Conservation (phyloP, 257 asterid species). For the Solanum commersonii region DNA sequence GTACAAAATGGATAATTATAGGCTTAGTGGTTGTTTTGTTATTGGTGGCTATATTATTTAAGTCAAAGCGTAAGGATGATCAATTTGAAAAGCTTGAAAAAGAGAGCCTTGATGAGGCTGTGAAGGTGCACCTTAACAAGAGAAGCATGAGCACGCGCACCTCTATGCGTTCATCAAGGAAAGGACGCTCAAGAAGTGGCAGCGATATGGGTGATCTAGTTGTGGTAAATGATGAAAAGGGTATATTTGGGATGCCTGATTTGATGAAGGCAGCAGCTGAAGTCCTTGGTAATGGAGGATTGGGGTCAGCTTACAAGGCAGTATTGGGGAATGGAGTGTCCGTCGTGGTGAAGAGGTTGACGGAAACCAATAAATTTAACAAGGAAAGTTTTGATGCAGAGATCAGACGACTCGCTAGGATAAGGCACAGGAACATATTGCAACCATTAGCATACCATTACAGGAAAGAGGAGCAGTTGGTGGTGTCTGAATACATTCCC, state of each 20-base stretch:
- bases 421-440: constrained; percentile 52
- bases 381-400: constrained; percentile 56
- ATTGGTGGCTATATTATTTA: constrained; percentile 37
- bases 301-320: constrained; percentile 90
- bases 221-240: constrained; percentile 59
- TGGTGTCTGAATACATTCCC: constrained; percentile 57
- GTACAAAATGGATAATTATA: constrained; percentile 48
- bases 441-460: constrained; percentile 76
- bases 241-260: constrained; percentile 61
- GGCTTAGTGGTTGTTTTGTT: constrained; percentile 43
- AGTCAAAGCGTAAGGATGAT: constrained; percentile 33
- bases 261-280: constrained; percentile 98
- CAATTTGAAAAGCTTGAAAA: constrained; percentile 24
- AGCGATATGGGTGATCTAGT: constrained; percentile 40
- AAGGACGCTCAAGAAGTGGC: constrained; percentile 10
- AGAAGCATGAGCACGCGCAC: constrained; percentile 18
- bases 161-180: constrained; percentile 23
- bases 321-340: constrained; percentile 48
- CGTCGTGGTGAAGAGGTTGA: constrained; percentile 83
- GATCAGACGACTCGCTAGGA: constrained; percentile 51
- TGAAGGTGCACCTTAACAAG: constrained; percentile 25
- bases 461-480: constrained; percentile 76
- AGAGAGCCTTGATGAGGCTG: constrained; percentile 40
- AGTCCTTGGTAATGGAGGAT: constrained; percentile 73
- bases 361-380: constrained; percentile 59